These are phyloP conservation scores for Epithele typhae DNA, from an alignment of 768 basidiomycete species.

Conservation along the genomic window DNA sequence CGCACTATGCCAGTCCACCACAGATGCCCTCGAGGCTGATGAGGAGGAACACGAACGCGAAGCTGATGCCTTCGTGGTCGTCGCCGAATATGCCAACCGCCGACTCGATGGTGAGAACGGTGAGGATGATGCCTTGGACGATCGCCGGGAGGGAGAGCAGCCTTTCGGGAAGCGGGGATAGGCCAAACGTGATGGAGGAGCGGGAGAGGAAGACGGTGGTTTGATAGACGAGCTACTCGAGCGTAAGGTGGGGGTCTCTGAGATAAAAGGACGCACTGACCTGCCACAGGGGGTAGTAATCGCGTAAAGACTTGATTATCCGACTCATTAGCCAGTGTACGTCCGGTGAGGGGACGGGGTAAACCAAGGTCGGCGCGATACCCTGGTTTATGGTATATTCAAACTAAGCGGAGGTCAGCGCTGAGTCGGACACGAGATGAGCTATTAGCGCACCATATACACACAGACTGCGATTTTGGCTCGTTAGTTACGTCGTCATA, in stretches of 20 bases:
- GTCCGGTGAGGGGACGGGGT: slow-evolving; percentile 69
- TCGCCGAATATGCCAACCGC: slow-evolving; percentile 62
- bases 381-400: slow-evolving; percentile 96
- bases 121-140: slow-evolving; percentile 64
- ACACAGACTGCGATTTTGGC: slow-evolving; percentile 54
- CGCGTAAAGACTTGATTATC: slow-evolving; percentile 79
- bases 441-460: slow-evolving; percentile 45
- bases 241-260: neutral
- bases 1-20: slow-evolving; percentile 89
- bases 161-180: slow-evolving; percentile 69
- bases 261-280: slow-evolving; percentile 32
- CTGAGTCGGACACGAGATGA: no score
- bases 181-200: slow-evolving; percentile 80
- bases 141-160: slow-evolving; percentile 75
- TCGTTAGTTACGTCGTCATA: no score
- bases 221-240: slow-evolving; percentile 71
- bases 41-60: slow-evolving; percentile 65
- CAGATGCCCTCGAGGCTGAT: slow-evolving; percentile 89
- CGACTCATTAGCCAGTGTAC: slow-evolving; percentile 60
- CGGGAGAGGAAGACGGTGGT: slow-evolving; percentile 91
- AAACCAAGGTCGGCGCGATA: slow-evolving; percentile 84
- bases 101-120: slow-evolving; percentile 59
- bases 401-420: slow-evolving; percentile 40
- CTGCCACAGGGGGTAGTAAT: slow-evolving; percentile 97
- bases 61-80: slow-evolving; percentile 38